Base-by-base conservation (phyloP, 352 stramenopile species). In the Pythium pyrilobum region DNA sequence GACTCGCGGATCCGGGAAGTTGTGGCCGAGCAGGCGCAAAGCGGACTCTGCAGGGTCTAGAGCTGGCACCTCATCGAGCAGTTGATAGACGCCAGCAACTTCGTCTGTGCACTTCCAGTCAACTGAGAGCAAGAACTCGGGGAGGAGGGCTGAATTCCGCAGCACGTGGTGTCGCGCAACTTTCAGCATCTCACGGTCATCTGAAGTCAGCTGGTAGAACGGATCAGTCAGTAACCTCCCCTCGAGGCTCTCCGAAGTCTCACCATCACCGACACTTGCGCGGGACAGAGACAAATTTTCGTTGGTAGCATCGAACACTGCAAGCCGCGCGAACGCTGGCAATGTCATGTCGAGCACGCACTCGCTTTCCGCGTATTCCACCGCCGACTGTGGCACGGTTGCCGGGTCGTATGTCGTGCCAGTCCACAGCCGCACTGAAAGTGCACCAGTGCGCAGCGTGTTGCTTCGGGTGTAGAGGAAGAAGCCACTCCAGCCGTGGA, bases 41-140 rank as follows among this genome's bases (percentile, higher is more conserved):
- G 52, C 48, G 4, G 60, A 48, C 24, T 72, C 52, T 7, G 52
- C 58, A 18, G 45, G 45, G 33, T 54, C 43, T 1, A 69, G 52
- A 18, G 49, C 38, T 11, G 50, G 34, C 66, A 71, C 80, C 5
- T 29, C 21, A 25, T 71, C 52, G 12, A 89, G 50, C 20, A 74
- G 41, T 20, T 45, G 50, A 52, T 89, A 77, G 13, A 59, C 62
- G 50, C 81, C 58, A 6, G 41, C 31, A 10, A 69, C 72, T 23
- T 64, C 39, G 20, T 40, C 47, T 2, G 49, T 41, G 37, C 81
- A 34, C 25, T 37, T 28, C 72, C 78, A 87, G 52, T 84, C 49
- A 20, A 78, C 65, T 10, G 69, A 52, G 20, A 71, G 63, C 34
- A 89, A 40, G 38, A 89, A 65, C 32, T 60, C 62, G 12, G 74